Conservation (phyloP, 768 basidiomycete genomes). For the Suillus subluteus region DNA sequence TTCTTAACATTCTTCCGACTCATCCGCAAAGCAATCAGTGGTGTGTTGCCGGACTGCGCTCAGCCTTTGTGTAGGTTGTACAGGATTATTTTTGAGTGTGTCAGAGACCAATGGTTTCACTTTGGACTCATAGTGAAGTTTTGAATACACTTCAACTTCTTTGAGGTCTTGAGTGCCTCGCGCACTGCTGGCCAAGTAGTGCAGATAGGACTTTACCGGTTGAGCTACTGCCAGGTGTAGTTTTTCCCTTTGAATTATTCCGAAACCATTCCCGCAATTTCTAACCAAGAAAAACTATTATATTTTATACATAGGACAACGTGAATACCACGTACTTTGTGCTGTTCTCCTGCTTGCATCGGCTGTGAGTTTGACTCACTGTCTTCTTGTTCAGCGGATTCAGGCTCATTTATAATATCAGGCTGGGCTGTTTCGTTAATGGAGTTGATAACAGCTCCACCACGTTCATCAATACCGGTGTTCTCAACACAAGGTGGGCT, state of each 20-base stretch:
- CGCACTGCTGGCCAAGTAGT: neutral
- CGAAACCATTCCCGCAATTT: neutral
- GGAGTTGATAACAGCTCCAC: no score
- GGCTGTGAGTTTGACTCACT: no score
- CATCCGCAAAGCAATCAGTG: neutral
- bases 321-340: no score
- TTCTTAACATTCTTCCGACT: neutral
- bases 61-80: neutral
- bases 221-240: neutral
- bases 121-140: neutral
- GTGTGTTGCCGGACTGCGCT: neutral
- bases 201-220: neutral
- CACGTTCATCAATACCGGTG: no score
- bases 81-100: neutral
- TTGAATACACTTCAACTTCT: neutral
- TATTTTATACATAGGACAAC: no score
- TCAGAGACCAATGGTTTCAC: neutral
- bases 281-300: no score
- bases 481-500: no score
- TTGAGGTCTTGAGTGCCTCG: neutral
- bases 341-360: no score
- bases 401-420: fast-evolving
- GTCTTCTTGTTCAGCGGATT: no score
- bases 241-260: neutral
- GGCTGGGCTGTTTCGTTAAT: no score